Evolutionary conservation across 352 stramenopile genomes (phyloP).

Genomic region (Globisporangium iwayamae): DNA sequence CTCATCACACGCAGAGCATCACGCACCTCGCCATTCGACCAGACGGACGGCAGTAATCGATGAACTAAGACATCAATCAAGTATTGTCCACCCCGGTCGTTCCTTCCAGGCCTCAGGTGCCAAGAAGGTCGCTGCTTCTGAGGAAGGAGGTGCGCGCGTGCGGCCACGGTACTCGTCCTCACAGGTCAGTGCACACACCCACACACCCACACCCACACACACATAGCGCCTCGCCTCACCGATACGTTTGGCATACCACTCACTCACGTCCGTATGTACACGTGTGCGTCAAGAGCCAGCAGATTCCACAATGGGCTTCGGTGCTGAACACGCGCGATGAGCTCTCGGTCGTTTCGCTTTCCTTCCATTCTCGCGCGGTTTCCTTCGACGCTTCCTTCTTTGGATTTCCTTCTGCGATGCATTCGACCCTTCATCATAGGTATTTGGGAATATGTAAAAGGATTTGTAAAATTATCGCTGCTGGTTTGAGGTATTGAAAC

Average conservation of each 20-base stretch:
- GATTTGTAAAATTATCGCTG: no score
- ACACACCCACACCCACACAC: no score
- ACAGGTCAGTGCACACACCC: no score
- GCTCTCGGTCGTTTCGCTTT: not conserved
- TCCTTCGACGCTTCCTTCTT: slow-evolving; percentile 11
- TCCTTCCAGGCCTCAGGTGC: not conserved
- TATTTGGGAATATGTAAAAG: not conserved
- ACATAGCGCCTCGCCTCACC: no score
- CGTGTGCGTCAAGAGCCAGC: not conserved
- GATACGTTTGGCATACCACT: no score
- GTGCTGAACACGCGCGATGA: not conserved
- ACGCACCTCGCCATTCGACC: not conserved
- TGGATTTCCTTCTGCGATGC: slow-evolving; percentile 2
- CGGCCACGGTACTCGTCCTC: not conserved
- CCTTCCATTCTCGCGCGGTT: not conserved
- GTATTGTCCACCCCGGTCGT: no score
- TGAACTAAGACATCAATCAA: not conserved
- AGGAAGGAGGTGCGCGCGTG: not conserved
- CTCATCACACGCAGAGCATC: not conserved
- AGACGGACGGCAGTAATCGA: not conserved
- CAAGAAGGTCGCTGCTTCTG: not conserved
- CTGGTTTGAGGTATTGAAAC: no score
- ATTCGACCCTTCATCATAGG: not conserved
- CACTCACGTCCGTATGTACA: no score
- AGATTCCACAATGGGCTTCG: not conserved